Base-by-base conservation (phyloP, 768 basidiomycete genomes). In the Naematelia encephala region DNA sequence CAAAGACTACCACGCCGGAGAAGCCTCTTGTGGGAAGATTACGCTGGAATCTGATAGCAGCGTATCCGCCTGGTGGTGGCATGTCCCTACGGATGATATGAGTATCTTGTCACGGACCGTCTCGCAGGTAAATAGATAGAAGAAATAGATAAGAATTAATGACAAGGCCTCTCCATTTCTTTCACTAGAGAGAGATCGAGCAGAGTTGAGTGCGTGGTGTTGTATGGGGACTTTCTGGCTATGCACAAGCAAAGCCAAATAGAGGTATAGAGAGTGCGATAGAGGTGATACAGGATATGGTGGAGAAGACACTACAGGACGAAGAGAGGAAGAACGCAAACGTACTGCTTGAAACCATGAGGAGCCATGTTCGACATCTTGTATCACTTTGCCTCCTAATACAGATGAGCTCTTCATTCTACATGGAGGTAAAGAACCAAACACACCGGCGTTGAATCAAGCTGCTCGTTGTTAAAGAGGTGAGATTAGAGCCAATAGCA, bases 1-100 rank as follows among this genome's bases (percentile, higher is more conserved):
- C 87, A 63, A 97, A 88, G 70, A 97, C 85, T 64, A 83, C 87
- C 56, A 87, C 81, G 22, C 90, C 91, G 29, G 90, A 64, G 3
- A 75, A 73, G 1, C 79, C 79, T 51, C 88, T 85, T 75, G 90
- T 81, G 47, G 94, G 92, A 48, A 98, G 84, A 79, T 93, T 94
- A 67, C 94, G 88, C 79, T 91, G 93, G 84, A 97, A 99, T 78
- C 87, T 87, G 80, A 99, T 80, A 26, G 87, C 80, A 74, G 90
- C 91, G 79, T 94, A 99, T 1, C 94, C 94, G 62, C 91, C 92
- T 46, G 85, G 68, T 43, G 94, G 94, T 69, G 94, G 94, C 86
- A 99, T 88, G 74, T 99, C 94, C 79, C 93, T 96, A n/a, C n/a
- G n/a, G n/a, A n/a, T n/a, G n/a, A 79, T 4, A 28, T 34, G 5